These are phyloP conservation scores for Firmiana major DNA, from an alignment of 345 rosid species.

Conservation along the genomic window DNA sequence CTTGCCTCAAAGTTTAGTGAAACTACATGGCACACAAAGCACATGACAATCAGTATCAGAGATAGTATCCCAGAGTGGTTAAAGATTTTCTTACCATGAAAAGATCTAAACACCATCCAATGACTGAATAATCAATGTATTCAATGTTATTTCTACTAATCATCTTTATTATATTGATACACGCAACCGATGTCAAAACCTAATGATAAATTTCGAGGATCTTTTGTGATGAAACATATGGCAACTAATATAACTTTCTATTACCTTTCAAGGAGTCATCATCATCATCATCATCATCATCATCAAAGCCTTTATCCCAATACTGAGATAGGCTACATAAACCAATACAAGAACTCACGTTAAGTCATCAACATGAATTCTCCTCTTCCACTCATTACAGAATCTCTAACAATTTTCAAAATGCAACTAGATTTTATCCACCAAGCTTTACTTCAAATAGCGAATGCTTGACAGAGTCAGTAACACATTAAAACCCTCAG, in stretches of 20 bases:
- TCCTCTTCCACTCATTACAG: no score
- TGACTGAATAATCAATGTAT: not conserved
- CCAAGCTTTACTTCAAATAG: not conserved
- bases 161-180: not conserved
- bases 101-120: constrained; percentile 1
- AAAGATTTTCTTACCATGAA: not conserved
- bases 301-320: no score
- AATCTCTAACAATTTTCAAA: not conserved
- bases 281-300: no score
- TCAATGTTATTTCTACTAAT: not conserved
- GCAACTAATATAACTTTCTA: not conserved
- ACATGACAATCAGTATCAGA: not conserved
- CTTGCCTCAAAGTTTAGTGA: not conserved
- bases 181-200: not conserved
- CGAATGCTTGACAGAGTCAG: not conserved
- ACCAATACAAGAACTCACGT: no score
- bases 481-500: not conserved
- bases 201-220: not conserved
- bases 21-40: not conserved
- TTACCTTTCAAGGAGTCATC: not conserved
- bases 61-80: not conserved
- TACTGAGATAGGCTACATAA: no score
- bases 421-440: not conserved
- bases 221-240: not conserved
- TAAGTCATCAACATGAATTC: no score